A percentile compares a stretch with the other conserved stretches of the same genome.
phyloP scores from a whole-genome alignment of 2,329 filamentous ascomycete genomes.

The Ophiostoma ips region DNA sequence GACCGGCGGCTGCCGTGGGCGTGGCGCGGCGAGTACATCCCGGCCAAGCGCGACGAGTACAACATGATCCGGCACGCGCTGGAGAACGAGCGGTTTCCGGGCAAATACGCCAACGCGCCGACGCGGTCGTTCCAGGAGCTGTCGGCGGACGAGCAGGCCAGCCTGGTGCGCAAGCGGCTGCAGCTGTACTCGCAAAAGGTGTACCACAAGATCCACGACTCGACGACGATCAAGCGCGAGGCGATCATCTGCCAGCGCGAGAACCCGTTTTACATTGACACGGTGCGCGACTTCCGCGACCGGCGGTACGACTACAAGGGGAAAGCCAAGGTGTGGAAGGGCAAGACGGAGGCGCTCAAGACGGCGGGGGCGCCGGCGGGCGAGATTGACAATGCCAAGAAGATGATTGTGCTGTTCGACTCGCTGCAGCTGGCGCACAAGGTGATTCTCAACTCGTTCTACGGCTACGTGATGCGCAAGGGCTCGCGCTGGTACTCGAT shows the following conservation, averaged over 20 bases:
- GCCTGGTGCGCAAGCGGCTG: slow-evolving; percentile 68
- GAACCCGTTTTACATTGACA: slow-evolving; percentile 97
- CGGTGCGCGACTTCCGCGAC: slow-evolving; percentile 90
- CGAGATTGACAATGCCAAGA: slow-evolving; percentile 89
- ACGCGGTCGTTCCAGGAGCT: slow-evolving; percentile 67
- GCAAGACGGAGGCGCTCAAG: slow-evolving; percentile 80
- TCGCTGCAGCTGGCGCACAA: slow-evolving; percentile 95
- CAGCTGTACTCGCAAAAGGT: slow-evolving; percentile 96
- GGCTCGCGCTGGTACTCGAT: slow-evolving; percentile 98
- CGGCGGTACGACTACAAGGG: slow-evolving; percentile 97
- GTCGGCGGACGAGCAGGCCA: slow-evolving; percentile 66
- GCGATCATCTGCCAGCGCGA: slow-evolving; percentile 97
- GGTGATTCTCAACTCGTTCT: slow-evolving; percentile 98
- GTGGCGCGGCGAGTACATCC: slow-evolving; percentile 94
- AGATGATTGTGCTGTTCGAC: slow-evolving; percentile 95
- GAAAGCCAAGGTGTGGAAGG: slow-evolving; percentile 96
- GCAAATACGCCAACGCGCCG: slow-evolving; percentile 29
- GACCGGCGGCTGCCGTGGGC: slow-evolving; percentile 91
- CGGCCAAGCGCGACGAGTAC: slow-evolving; percentile 93
- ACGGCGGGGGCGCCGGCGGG: slow-evolving; percentile 57
- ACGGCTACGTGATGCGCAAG: slow-evolving; percentile 98
- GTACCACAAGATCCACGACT: slow-evolving; percentile 97
- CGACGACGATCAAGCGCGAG: slow-evolving; percentile 81
- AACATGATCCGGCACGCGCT: slow-evolving; percentile 94
- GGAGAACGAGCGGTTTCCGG: slow-evolving; percentile 85